phyloP scores from a whole-genome alignment of 163 green algal species.

The Chlamydomonas reinhardtii region DNA sequence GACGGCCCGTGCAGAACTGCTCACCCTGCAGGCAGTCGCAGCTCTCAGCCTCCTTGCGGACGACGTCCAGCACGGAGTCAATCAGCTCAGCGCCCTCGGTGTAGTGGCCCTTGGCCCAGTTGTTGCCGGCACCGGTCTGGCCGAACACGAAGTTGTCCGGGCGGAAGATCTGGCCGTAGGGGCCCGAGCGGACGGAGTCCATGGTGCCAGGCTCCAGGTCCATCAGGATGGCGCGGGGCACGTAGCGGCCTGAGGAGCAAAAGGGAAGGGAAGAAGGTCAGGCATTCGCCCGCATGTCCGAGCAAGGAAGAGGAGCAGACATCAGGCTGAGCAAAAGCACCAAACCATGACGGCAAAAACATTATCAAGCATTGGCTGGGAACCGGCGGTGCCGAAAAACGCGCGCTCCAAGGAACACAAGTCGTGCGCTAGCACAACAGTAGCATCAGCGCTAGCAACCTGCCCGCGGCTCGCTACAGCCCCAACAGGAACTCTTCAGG shows the following conservation, averaged over 20 bases:
- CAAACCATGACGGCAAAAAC: too few species aligned
- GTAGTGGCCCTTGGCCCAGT: constrained; percentile 99
- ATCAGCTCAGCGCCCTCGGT: constrained; percentile 98
- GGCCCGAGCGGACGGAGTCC: constrained; percentile 95
- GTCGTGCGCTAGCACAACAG: too few species aligned
- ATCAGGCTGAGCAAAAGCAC: too few species aligned
- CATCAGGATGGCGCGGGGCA: constrained; percentile 97
- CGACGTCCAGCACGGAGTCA: constrained; percentile 96
- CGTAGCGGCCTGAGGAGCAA: constrained; percentile 86
- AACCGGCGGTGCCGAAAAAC: too few species aligned
- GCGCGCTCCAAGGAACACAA: too few species aligned
- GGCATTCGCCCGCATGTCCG: too few species aligned
- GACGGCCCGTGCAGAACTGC: neutral
- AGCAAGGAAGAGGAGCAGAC: too few species aligned
- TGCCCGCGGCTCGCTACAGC: too few species aligned
- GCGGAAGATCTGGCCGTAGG: constrained; percentile 97
- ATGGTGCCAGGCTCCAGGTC: constrained; percentile 99
- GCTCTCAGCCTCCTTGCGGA: constrained; percentile 96
- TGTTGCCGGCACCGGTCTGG: constrained; percentile 98
- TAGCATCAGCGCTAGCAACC: too few species aligned
- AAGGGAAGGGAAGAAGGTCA: neutral
- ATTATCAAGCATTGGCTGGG: too few species aligned
- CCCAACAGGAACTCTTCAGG: too few species aligned
- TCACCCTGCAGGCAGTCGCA: constrained; percentile 96
- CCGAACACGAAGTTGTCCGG: constrained; percentile 99